Evolutionary conservation across 129 eudicot species (phyloP), one percentile per base, ranked within the genome.

Genomic region (Flaveria sonorensis): DNA sequence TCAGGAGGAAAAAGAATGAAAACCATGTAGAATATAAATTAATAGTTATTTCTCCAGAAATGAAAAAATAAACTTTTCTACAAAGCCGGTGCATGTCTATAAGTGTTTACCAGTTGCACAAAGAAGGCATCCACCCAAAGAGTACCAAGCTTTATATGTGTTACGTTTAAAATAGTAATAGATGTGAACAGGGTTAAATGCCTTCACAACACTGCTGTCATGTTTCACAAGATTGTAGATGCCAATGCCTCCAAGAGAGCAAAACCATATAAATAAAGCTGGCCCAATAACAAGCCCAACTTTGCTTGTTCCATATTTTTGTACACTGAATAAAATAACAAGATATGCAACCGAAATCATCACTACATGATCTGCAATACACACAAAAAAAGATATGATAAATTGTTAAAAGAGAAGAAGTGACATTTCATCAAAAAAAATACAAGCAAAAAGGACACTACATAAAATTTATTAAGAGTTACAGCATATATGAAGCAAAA

Each of bases 241-340:
- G 65, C 98, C 98, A 71, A 94, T 89, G 48, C 90, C 93, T 52
- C 92, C 98, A 70, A 94, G 97, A 72, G 91, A 89, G 68, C 91
- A 86, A 73, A 94, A 94, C 98, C 98, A 94, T 87, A 94, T 46
- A 70, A 89, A 81, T 81, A 94, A 89, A 64, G 98, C 96, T 40
- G 98, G 98, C 68, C 97, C 98, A 70, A 94, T 90, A 55, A 87
- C 82, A 85, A 94, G 87, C 79, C 97, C 98, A 80, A 91, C 91
- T 89, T 94, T 94, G 79, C 98, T 94, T 79, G 98, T 94, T 73
- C 97, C 98, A 70, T 91, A 94, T 75, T 83, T 91, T 73, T 94
- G 98, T 78, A 91, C 87, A 82, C 97, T 91, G 87, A 94, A 94
- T 71, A 94, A 66, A 76, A 89, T 81, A 68, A 94, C 75, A 73